Evolutionary conservation across 1,284 basidiomycete genomes (phyloP), one percentile per base, ranked within the genome.

Genomic region (Ustilago bromivora): DNA sequence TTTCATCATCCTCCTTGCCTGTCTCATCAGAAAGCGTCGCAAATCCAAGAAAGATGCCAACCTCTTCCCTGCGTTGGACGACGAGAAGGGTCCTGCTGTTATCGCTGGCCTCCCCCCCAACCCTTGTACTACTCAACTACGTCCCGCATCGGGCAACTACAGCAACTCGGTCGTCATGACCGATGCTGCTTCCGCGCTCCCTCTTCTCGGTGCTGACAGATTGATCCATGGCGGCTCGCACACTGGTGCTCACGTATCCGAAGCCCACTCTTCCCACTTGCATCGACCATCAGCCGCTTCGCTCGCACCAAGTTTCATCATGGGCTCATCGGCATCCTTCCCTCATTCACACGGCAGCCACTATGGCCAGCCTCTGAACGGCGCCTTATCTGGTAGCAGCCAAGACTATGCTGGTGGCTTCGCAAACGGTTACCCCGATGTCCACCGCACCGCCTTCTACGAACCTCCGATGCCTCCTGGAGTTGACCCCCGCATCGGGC

Each of bases 81-180:
- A 56, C 46, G 65, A 72, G 46, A 72, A 72, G 34, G 61, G 65
- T 2, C 70, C 70, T 19, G 53, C 64, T 4, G 70, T 72, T 9
- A 72, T 72, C 34, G 70, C 70, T 12, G 70, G 70, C 4, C 54
- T 72, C 11, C 70, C 65, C 40, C 70, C 60, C 43, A 72, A 72
- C 4, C 70, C 70, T 2, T 66, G 59, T 2, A 63, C 35, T 49
- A 41, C 70, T 19, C 64, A 62, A 19, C 32, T 56, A 8, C 64
- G 65, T n/a, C 70, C 64, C 1, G 15, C 47, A 3, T 72, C 61
- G 28, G 60, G 53, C 57, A 66, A 55, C 54, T 72, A 71, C 46
- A 61, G 52, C 69, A 58, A 55, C 55, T 66, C 69, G 23, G 36
- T 64, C 34, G n/a, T 40, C 47, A 72, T 67, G 64, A 64, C 70